Evolutionary conservation across 306 rosid genomes (phyloP).

Genomic region (Vigna trinervia): DNA sequence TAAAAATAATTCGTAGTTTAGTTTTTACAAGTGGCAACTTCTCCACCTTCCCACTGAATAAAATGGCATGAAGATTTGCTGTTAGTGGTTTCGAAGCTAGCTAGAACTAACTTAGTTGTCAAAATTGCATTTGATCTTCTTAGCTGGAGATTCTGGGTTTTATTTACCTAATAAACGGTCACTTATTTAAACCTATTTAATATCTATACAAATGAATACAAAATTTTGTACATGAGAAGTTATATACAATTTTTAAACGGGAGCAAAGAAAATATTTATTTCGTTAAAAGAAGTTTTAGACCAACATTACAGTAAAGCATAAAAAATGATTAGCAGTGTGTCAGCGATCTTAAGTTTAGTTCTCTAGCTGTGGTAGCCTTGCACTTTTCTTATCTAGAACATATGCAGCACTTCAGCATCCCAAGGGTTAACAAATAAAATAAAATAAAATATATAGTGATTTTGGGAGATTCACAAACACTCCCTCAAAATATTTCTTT

Average conservation of each 20-base stretch:
- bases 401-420: conserved; percentile 10
- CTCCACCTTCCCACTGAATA: background rate
- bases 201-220: background rate
- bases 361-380: background rate
- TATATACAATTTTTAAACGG: background rate
- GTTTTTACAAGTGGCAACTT: background rate
- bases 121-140: background rate
- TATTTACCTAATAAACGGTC: background rate
- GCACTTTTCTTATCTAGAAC: background rate
- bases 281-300: background rate
- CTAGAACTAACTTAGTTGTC: background rate
- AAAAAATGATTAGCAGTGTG: background rate
- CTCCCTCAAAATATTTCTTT: background rate
- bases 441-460: conserved; percentile 3
- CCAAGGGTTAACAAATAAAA: background rate
- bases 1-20: background rate
- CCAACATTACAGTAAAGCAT: background rate
- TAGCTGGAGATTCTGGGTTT: background rate
- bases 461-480: conserved; percentile 22
- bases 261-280: background rate
- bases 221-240: background rate
- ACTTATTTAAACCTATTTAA: background rate
- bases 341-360: background rate
- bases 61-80: background rate
- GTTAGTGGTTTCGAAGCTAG: background rate